These are phyloP conservation scores for Vaccinium macrocarpon DNA, from an alignment of 148 eudicot genomes.

Conservation along the genomic window DNA sequence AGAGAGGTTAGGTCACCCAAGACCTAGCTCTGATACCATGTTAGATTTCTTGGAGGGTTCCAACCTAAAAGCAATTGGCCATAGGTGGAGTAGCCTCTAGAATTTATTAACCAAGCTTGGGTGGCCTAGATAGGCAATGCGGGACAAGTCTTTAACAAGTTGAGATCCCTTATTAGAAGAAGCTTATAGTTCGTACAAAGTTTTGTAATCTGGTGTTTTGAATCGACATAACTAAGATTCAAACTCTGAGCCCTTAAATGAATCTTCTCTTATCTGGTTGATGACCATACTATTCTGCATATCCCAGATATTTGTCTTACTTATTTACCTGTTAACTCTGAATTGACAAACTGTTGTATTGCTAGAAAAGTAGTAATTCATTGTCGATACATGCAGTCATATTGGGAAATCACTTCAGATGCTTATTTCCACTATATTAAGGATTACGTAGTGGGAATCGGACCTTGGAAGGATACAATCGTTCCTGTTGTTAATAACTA, in stretches of 20 bases:
- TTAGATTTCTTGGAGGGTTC: too few species aligned
- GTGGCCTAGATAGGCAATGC: too few species aligned
- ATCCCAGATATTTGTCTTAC: background rate
- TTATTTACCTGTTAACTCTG: background rate
- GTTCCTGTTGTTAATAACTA: slow-evolving; percentile 70
- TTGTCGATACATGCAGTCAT: slow-evolving; percentile 50
- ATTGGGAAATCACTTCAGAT: slow-evolving; percentile 89
- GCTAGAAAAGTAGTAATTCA: background rate
- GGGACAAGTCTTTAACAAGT: background rate
- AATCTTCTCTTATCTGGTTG: background rate
- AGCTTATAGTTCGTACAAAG: too few species aligned
- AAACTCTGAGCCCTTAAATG: background rate
- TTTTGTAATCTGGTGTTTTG: background rate
- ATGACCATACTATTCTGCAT: background rate
- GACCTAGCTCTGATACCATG: too few species aligned
- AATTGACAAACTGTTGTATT: background rate
- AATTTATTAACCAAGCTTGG: too few species aligned
- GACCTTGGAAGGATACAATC: slow-evolving; percentile 93
- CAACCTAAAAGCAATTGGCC: too few species aligned
- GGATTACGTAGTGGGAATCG: slow-evolving; percentile 80
- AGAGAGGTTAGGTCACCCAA: too few species aligned
- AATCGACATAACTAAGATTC: background rate
- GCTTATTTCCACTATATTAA: slow-evolving; percentile 69
- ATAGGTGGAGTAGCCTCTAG: too few species aligned
- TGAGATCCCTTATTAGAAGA: background rate